phyloP scores from a whole-genome alignment of 2,329 filamentous ascomycete species.

The Neoscytalidium dimidiatum region DNA sequence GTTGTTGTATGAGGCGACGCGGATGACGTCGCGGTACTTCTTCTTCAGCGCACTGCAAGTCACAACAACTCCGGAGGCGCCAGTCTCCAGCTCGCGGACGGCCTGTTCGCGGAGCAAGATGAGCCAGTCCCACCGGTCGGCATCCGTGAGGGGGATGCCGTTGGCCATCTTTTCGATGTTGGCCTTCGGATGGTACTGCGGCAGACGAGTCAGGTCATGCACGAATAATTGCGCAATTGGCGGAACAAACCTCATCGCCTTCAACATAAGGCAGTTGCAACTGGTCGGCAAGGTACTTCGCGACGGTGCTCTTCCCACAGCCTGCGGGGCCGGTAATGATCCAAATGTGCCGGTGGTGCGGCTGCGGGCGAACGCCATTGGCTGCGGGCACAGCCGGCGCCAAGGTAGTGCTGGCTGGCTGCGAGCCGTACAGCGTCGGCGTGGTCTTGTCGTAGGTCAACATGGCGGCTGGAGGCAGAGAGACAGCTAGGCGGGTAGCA shows the following conservation, averaged over 20 bases:
- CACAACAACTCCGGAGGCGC: conserved; percentile 71
- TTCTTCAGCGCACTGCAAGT: conserved; percentile 96
- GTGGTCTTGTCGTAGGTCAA: conserved; percentile 23
- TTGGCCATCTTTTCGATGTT: conserved; percentile 80
- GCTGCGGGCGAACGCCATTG: conserved; percentile 23
- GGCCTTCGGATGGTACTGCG: conserved; percentile 50
- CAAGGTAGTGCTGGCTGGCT: conserved; percentile 10
- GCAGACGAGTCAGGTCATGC: conserved; percentile 4
- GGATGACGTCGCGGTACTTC: conserved; percentile 81
- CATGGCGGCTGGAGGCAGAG: conserved; percentile 9
- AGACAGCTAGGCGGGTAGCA: too few relatives aligned
- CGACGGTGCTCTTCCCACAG: conserved; percentile 56
- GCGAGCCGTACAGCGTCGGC: conserved; percentile 17
- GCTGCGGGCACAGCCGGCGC: conserved; percentile 13
- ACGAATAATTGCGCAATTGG: background rate
- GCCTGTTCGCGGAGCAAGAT: conserved; percentile 50
- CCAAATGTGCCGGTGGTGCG: conserved; percentile 50
- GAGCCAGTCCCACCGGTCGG: conserved; percentile 97
- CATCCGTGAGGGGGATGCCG: conserved; percentile 83
- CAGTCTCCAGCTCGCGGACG: conserved; percentile 36
- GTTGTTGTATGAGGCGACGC: conserved; percentile 50
- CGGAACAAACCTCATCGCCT: conserved; percentile 50
- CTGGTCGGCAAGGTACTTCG: conserved; percentile 45
- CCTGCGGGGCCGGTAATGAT: conserved; percentile 56
- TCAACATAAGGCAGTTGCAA: conserved; percentile 52